Evolutionary conservation across 257 asterid genomes (phyloP).

Genomic region (Salvia miltiorrhiza): DNA sequence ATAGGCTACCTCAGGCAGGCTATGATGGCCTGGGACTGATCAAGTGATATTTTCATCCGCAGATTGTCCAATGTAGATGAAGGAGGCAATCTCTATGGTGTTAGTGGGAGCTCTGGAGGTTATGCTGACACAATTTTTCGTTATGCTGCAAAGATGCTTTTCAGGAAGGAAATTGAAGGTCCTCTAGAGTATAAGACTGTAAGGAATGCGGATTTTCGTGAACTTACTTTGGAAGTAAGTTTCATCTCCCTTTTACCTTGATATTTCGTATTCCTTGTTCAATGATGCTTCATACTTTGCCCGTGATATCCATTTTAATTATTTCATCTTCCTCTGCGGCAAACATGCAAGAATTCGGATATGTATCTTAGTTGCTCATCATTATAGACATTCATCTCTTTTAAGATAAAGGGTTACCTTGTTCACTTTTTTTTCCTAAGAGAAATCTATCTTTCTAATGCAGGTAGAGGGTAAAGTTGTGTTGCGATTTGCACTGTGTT

Average conservation of each 20-base stretch:
- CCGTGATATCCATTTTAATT: neutral
- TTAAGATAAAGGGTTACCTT: neutral
- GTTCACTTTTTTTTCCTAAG: slow-evolving; percentile 7
- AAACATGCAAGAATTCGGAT: neutral
- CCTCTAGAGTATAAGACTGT: slow-evolving; percentile 70
- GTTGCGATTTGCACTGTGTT: slow-evolving; percentile 88
- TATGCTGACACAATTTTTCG: slow-evolving; percentile 86
- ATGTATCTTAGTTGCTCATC: neutral
- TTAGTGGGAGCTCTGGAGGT: slow-evolving; percentile 93
- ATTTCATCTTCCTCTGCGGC: neutral
- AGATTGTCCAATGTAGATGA: slow-evolving; percentile 79
- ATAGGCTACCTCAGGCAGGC: neutral
- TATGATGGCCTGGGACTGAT: slow-evolving; percentile 14
- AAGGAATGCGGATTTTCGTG: slow-evolving; percentile 88
- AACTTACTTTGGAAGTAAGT: slow-evolving; percentile 83
- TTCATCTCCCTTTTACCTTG: neutral
- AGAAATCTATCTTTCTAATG: slow-evolving; percentile 11
- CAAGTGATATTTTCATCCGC: slow-evolving; percentile 7
- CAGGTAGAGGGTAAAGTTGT: slow-evolving; percentile 76
- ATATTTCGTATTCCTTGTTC: neutral
- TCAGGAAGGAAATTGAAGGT: slow-evolving; percentile 61
- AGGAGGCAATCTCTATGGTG: slow-evolving; percentile 67
- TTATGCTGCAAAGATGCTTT: slow-evolving; percentile 66
- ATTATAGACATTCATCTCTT: neutral
- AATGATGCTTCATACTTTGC: neutral